Conservation (phyloP, 768 basidiomycete species). For the Krasilnikovozyma curviuscula region DNA sequence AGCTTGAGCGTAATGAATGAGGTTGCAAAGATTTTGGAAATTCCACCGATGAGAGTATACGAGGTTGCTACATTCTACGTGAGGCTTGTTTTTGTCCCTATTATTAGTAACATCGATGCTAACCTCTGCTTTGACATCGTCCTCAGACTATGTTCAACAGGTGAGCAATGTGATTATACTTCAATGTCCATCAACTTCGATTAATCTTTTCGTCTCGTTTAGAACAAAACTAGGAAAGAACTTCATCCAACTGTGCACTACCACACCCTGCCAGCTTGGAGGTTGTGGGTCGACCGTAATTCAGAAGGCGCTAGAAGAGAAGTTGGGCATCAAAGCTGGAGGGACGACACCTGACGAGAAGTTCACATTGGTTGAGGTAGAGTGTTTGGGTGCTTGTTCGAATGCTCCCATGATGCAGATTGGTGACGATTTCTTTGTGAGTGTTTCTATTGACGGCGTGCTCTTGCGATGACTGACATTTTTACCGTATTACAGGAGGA, state of each 20-base stretch:
- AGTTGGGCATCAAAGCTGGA: constrained; percentile 70
- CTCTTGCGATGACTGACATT: background rate
- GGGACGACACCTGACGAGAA: constrained; percentile 89
- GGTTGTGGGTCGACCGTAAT: constrained; percentile 68
- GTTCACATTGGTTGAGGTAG: constrained; percentile 93
- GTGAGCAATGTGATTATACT: background rate
- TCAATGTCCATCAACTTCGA: no score
- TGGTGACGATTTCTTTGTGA: constrained; percentile 87
- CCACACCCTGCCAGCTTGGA: constrained; percentile 86
- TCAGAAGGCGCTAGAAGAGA: constrained; percentile 57
- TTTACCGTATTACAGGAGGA: constrained; percentile 24
- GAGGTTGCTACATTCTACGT: constrained; percentile 98
- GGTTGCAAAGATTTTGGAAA: constrained; percentile 74
- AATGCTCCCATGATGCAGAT: constrained; percentile 83
- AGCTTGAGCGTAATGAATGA: constrained; percentile 98
- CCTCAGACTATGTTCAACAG: constrained; percentile 99
- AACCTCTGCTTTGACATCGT: no score
- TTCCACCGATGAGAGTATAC: constrained; percentile 97
- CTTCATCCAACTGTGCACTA: constrained; percentile 96
- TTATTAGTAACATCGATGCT: no score
- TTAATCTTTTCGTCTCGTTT: no score
- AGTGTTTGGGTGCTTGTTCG: constrained; percentile 95
- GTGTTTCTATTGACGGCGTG: constrained; percentile 19
- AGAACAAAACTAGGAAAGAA: constrained; percentile 80
- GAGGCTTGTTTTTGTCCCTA: no score